These are phyloP conservation scores for Eimeria falciformis DNA, from an alignment of 169 alveolate genomes.

Conservation along the genomic window DNA sequence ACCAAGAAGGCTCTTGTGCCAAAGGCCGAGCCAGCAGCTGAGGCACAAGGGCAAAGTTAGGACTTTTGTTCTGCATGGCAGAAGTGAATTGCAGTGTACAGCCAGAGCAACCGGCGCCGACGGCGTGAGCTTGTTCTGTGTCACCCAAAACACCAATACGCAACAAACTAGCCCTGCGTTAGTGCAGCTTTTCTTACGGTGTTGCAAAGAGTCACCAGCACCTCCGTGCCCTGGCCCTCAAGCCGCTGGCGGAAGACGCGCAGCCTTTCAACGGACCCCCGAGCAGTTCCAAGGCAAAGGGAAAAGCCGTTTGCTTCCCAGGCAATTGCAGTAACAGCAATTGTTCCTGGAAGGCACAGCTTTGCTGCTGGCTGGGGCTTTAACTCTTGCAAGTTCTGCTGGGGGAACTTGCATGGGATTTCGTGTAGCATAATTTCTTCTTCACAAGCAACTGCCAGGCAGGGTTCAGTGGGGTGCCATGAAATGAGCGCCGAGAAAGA, in stretches of 20 bases:
- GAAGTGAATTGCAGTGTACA: too few species aligned
- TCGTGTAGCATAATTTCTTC: neutral
- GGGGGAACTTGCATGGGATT: neutral
- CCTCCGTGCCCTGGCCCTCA: neutral
- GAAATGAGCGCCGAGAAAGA: neutral
- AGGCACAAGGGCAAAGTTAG: too few species aligned
- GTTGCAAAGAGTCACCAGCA: slow-evolving; percentile 16
- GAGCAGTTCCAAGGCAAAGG: slow-evolving; percentile 22
- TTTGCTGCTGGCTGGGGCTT: neutral
- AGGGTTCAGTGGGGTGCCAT: slow-evolving; percentile 28
- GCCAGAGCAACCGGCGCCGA: too few species aligned
- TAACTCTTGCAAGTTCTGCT: neutral
- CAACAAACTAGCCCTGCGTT: too few species aligned
- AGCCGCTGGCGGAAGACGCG: neutral
- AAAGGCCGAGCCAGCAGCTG: too few species aligned
- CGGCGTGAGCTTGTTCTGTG: too few species aligned
- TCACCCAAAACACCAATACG: too few species aligned
- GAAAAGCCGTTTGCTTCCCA: neutral
- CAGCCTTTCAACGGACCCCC: slow-evolving; percentile 25
- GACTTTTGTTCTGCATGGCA: too few species aligned
- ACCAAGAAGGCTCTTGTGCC: neutral
- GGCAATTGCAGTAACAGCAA: neutral
- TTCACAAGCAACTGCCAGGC: slow-evolving; percentile 15
- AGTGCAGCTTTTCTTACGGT: neutral
- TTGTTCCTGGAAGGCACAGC: neutral